Percentiles rank a stretch among this genome's conserved stretches.
Evolutionary conservation across 2,329 filamentous ascomycete genomes (phyloP).

Genomic region (Pseudophaeomoniella oleicola): DNA sequence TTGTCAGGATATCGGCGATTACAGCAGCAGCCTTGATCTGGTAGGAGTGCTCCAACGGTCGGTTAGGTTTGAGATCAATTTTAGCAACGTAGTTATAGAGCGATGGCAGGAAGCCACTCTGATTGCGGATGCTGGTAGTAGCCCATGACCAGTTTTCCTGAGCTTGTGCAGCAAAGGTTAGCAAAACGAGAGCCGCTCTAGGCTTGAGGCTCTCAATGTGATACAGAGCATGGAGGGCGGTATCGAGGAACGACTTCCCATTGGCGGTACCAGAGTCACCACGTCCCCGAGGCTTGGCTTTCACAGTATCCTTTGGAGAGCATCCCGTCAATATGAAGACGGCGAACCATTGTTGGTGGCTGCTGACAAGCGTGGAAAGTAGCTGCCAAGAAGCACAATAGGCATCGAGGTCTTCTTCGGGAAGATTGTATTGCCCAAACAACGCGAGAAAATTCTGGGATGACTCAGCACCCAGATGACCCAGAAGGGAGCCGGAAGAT

Average conservation of each 20-base stretch:
- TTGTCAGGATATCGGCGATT: slow-evolving; percentile 74
- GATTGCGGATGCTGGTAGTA: slow-evolving; percentile 62
- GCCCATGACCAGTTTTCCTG: slow-evolving; percentile 97
- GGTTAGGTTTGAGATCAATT: slow-evolving; percentile 38
- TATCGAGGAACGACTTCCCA: slow-evolving; percentile 54
- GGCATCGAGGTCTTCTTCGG: slow-evolving; percentile 50
- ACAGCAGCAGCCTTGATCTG: slow-evolving; percentile 63
- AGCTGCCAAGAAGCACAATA: slow-evolving; percentile 68
- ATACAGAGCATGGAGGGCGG: slow-evolving; percentile 57
- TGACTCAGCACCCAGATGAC: slow-evolving; percentile 68
- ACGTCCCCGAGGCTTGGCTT: slow-evolving; percentile 26
- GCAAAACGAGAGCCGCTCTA: slow-evolving; percentile 55
- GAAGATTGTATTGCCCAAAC: slow-evolving; percentile 61
- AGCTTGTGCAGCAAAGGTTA: slow-evolving; percentile 75
- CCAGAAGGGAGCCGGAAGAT: slow-evolving; percentile 71
- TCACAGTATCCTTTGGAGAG: slow-evolving; percentile 54
- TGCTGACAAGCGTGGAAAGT: slow-evolving; percentile 71
- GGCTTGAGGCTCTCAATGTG: slow-evolving; percentile 49
- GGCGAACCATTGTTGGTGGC: slow-evolving; percentile 90
- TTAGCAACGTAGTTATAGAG: slow-evolving; percentile 57
- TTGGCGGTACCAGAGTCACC: slow-evolving; percentile 27
- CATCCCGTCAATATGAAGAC: slow-evolving; percentile 82
- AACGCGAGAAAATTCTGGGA: slow-evolving; percentile 73
- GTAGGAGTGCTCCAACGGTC: slow-evolving; percentile 31
- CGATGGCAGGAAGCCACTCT: slow-evolving; percentile 56